A percentile compares a stretch with the other conserved stretches of the same genome.
phyloP scores from a whole-genome alignment of 148 eudicot species.

The Diospyros lotus region DNA sequence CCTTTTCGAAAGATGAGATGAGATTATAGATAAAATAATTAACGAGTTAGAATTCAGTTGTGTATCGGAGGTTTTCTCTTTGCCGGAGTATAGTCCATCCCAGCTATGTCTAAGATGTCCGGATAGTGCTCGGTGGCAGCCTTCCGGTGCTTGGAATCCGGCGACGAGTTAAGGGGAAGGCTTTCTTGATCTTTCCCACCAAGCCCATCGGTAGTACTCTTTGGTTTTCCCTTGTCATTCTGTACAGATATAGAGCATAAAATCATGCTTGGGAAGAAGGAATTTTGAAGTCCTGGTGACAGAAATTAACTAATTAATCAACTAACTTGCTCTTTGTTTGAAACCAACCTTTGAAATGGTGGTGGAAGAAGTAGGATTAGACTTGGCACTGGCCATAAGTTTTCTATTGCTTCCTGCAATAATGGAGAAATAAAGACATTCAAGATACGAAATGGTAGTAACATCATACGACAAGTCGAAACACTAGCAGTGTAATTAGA shows the following conservation, averaged over 20 bases:
- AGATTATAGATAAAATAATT: too few species aligned
- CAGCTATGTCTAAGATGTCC: slow-evolving; percentile 40
- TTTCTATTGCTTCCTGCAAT: slow-evolving; percentile 43
- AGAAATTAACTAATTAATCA: background rate
- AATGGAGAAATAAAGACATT: background rate
- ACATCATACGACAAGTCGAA: too few species aligned
- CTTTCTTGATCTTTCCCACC: slow-evolving; percentile 12
- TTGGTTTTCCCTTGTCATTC: slow-evolving; percentile 16
- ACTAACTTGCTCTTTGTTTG: too few species aligned
- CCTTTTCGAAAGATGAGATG: background rate
- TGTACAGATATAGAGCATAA: slow-evolving; percentile 5
- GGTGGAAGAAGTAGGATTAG: slow-evolving; percentile 20
- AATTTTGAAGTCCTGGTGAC: background rate
- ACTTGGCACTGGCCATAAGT: slow-evolving; percentile 25
- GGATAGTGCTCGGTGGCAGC: slow-evolving; percentile 17
- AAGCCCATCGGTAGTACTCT: background rate
- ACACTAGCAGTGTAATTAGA: too few species aligned
- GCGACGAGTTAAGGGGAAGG: slow-evolving; percentile 13
- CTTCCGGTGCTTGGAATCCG: slow-evolving; percentile 18
- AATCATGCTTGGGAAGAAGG: too few species aligned
- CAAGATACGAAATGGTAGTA: too few species aligned
- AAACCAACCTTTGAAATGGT: slow-evolving; percentile 40
- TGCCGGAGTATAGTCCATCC: slow-evolving; percentile 71
- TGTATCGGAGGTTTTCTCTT: slow-evolving; percentile 60
- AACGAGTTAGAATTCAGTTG: slow-evolving; percentile 17